Conservation (phyloP, 371 early-diverging fungal genomes). For the Syncephalastrum monosporum region DNA sequence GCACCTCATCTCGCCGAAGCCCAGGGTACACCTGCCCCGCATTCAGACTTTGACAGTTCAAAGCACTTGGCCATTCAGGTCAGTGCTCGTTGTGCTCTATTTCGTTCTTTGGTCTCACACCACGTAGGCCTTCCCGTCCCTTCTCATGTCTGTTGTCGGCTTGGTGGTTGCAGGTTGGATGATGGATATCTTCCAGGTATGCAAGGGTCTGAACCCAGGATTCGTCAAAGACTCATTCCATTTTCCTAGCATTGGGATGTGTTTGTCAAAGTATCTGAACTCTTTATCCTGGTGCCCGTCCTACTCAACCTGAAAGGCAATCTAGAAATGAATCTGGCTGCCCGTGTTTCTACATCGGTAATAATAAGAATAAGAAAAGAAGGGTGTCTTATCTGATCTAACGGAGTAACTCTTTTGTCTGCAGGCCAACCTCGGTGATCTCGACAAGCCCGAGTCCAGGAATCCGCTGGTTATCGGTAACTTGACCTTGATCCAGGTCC, state of each 20-base stretch:
- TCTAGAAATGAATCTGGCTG: constrained; percentile 86
- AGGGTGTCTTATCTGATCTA: not conserved
- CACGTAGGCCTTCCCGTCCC: constrained; percentile 71
- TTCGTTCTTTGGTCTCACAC: not conserved
- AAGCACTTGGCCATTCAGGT: constrained; percentile 31
- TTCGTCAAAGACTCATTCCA: not conserved
- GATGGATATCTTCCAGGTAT: constrained; percentile 71
- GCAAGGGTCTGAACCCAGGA: not conserved
- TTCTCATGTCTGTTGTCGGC: constrained; percentile 73
- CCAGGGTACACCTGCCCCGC: constrained; percentile 9
- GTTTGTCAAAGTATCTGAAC: constrained; percentile 69
- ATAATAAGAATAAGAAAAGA: too few species aligned
- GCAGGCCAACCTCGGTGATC: constrained; percentile 67
- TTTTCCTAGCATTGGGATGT: constrained; percentile 66
- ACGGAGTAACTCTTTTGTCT: not conserved
- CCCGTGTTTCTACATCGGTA: constrained; percentile 79
- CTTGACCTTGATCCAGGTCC: constrained; percentile 71
- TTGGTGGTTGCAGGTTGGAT: constrained; percentile 75
- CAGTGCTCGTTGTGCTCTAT: not conserved
- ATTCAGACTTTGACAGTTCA: constrained; percentile 9
- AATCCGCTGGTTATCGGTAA: constrained; percentile 65
- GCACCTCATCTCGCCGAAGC: constrained; percentile 17
- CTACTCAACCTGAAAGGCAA: constrained; percentile 88
- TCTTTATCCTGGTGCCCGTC: constrained; percentile 85
- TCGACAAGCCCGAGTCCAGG: constrained; percentile 52